Conservation (phyloP, 1,284 basidiomycete species). For the Microbotryum lychnidis-dioicae region DNA sequence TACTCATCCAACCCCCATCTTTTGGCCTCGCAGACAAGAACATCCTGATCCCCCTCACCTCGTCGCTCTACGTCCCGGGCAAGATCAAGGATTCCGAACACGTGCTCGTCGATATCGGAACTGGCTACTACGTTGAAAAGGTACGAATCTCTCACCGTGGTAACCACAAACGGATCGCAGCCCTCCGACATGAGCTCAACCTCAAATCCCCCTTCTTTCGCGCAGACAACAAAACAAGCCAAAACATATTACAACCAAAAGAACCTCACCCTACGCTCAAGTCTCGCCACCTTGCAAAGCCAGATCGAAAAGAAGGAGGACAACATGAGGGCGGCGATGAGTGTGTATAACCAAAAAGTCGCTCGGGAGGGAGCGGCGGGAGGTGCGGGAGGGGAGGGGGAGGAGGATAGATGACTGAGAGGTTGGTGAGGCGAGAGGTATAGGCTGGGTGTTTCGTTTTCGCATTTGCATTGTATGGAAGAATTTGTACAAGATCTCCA, state of each 20-base stretch:
- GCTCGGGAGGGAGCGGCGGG: too few relatives aligned
- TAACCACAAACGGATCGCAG: background rate
- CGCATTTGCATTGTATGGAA: too few relatives aligned
- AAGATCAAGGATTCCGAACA: constrained; percentile 72
- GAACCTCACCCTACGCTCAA: constrained; percentile 43
- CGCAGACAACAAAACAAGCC: constrained; percentile 33
- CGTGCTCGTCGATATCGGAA: constrained; percentile 91
- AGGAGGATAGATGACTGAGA: too few relatives aligned
- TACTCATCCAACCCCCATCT: too few relatives aligned
- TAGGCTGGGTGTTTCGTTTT: too few relatives aligned
- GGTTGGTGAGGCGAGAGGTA: too few relatives aligned
- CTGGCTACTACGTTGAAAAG: constrained; percentile 94
- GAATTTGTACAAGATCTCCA: too few relatives aligned
- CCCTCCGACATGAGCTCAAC: background rate
- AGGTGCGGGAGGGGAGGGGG: too few relatives aligned
- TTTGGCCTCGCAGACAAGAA: constrained; percentile 56
- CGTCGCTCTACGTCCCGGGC: constrained; percentile 90
- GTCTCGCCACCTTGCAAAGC: constrained; percentile 67
- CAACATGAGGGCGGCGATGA: constrained; percentile 15
- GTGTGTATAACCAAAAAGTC: too few relatives aligned
- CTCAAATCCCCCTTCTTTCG: background rate
- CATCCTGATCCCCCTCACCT: constrained; percentile 83
- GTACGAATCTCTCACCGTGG: constrained; percentile 42
- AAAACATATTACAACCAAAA: constrained; percentile 33
- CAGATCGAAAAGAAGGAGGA: constrained; percentile 83